A percentile compares a stretch with the other conserved stretches of the same genome.
Conservation (phyloP, 1,284 basidiomycete genomes). For the Mycosarcoma maydis region DNA sequence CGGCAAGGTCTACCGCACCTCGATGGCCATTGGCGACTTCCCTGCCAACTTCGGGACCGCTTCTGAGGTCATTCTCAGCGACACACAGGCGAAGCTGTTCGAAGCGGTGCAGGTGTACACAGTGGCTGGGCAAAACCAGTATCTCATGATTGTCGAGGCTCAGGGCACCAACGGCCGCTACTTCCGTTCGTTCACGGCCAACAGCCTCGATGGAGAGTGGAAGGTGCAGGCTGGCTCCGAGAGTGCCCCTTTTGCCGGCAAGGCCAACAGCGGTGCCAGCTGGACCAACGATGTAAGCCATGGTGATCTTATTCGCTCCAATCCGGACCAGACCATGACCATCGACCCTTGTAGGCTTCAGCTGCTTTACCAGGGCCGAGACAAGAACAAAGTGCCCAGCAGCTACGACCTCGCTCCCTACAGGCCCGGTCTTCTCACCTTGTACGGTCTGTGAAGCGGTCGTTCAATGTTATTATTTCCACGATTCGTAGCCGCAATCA, state of each 20-base stretch:
- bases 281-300: constrained; percentile 42
- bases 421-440: constrained; percentile 39
- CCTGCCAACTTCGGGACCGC: constrained; percentile 15
- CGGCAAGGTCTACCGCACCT: constrained; percentile 34
- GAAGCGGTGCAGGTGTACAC: constrained; percentile 38
- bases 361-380: constrained; percentile 29
- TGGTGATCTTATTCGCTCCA: constrained; percentile 33
- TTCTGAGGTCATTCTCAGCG: constrained; percentile 27
- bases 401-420: constrained; percentile 25
- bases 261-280: constrained; percentile 21
- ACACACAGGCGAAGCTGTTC: constrained; percentile 13
- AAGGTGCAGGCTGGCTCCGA: constrained; percentile 22
- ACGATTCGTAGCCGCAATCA: no score
- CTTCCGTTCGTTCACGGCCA: constrained; percentile 32
- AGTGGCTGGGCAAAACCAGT: constrained; percentile 26
- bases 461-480: no score
- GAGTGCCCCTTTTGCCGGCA: constrained; percentile 38
- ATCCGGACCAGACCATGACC: constrained; percentile 32
- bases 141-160: constrained; percentile 38
- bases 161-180: constrained; percentile 19
- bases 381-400: neutral
- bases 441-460: no score
- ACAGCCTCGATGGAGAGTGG: constrained; percentile 24
- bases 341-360: constrained; percentile 28
- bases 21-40: constrained; percentile 27